Evolutionary conservation across 768 basidiomycete genomes (phyloP), one percentile per base, ranked within the genome.

Genomic region (Lactifluus echinatus): DNA sequence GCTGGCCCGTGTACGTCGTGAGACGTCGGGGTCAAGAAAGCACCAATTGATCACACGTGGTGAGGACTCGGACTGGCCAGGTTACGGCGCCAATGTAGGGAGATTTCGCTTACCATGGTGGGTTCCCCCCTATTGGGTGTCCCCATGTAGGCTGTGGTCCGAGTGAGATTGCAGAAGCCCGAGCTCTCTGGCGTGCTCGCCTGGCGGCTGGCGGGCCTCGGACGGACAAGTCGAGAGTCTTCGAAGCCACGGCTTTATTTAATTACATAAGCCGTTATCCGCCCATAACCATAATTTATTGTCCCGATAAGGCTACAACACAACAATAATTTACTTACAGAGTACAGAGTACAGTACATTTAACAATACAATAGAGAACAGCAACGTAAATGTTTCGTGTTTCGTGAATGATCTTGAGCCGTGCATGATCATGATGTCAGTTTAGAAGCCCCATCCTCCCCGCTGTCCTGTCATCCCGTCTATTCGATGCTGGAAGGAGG

Each of bases 361-460:
- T 40, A 40, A 19, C 12, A 21, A 40, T 40, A 40, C 39, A 40
- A 3, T 19, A 40, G 8, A n/a, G n/a, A n/a, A n/a, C n/a, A n/a
- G n/a, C n/a, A n/a, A n/a, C n/a, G n/a, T n/a, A n/a, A n/a, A n/a
- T n/a, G n/a, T n/a, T n/a, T n/a, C n/a, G n/a, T n/a, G n/a, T 19
- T 10, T 40, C 3, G 19, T 8, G 2, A 31, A 10, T 31, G 10
- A 31, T 7, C 31, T 31, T 31, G 45, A 6, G 8, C 28, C 2
- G n/a, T 46, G n/a, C 28, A 47, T 8, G 11, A 17, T 17, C 11
- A 19, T 31, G 46, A 12, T 31, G 11, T 8, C 10, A 17, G 3
- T 47, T 29, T 51, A 59, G 26, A 59, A 59, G 4, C 57, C 57
- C 57, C 57, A 59, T n/a, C 57, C 57, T 1, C 57, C 57, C 40